phyloP scores from a whole-genome alignment of 306 rosid genomes.

The Glycine soja region DNA sequence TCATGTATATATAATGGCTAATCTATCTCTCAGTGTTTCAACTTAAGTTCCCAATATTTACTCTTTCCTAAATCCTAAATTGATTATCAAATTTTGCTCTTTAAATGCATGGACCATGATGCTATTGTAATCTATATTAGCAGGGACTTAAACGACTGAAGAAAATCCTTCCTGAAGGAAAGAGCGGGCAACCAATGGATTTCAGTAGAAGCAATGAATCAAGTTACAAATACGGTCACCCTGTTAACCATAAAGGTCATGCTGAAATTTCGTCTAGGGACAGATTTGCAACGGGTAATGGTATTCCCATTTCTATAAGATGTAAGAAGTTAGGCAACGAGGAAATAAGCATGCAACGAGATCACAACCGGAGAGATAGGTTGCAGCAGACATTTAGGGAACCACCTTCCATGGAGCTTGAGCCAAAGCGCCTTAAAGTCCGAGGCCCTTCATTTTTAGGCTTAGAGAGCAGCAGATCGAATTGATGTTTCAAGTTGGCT shows the following conservation, averaged over 20 bases:
- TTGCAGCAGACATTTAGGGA: constrained; percentile 57
- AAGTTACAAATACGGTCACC: constrained; percentile 53
- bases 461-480: constrained; percentile 64
- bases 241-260: constrained; percentile 53
- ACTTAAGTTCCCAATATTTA: constrained; percentile 7
- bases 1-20: constrained; percentile 12
- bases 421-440: constrained; percentile 82
- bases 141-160: constrained; percentile 86
- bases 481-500: constrained; percentile 59
- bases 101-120: too few species aligned
- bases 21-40: not conserved
- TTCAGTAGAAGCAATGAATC: constrained; percentile 62
- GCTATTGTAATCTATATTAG: constrained; percentile 4
- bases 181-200: constrained; percentile 53
- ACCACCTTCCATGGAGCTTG: constrained; percentile 62
- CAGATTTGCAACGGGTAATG: constrained; percentile 63
- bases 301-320: constrained; percentile 70
- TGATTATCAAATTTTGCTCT: not conserved
- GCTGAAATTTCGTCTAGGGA: constrained; percentile 52
- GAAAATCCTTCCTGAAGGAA: constrained; percentile 69
- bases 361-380: constrained; percentile 69
- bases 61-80: not conserved
- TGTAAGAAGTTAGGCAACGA: constrained; percentile 67
- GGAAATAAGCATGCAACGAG: constrained; percentile 64
- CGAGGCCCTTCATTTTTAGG: constrained; percentile 74